phyloP scores from a whole-genome alignment of 169 alveolate species.

The Plasmodium fragile region DNA sequence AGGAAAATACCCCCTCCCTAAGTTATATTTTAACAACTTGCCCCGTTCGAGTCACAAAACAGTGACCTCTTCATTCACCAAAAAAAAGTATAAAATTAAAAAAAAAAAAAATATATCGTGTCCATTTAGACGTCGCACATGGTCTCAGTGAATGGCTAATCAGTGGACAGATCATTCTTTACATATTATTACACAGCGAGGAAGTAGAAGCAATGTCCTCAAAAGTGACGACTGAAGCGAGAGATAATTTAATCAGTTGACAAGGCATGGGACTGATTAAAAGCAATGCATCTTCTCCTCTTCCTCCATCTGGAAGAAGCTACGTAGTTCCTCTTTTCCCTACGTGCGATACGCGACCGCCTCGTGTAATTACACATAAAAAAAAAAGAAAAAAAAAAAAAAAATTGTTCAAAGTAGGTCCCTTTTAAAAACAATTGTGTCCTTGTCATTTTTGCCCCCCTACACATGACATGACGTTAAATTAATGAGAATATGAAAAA shows the following conservation, averaged over 20 bases:
- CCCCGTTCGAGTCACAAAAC: neutral
- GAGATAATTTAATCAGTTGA: neutral
- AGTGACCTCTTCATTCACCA: neutral
- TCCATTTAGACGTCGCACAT: neutral
- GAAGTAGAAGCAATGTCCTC: neutral
- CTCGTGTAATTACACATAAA: neutral
- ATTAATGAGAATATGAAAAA: too few species aligned
- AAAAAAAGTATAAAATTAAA: too few species aligned
- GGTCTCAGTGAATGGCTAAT: neutral
- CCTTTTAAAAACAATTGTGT: neutral
- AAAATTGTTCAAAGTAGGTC: neutral
- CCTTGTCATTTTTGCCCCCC: neutral
- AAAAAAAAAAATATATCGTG: neutral
- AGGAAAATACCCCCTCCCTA: neutral
- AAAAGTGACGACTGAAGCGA: neutral
- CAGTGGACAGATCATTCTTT: neutral
- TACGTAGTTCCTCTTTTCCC: neutral
- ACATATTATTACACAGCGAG: neutral
- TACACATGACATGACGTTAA: neutral
- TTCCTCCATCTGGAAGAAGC: neutral
- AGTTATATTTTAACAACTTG: conserved; percentile 14
- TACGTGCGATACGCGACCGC: neutral
- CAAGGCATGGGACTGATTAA: neutral
- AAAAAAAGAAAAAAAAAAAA: too few species aligned
- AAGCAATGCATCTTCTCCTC: neutral